A percentile compares a stretch with the other conserved stretches of the same genome.
phyloP scores from a whole-genome alignment of 2,329 filamentous ascomycete species.

The Apiospora phragmitis region DNA sequence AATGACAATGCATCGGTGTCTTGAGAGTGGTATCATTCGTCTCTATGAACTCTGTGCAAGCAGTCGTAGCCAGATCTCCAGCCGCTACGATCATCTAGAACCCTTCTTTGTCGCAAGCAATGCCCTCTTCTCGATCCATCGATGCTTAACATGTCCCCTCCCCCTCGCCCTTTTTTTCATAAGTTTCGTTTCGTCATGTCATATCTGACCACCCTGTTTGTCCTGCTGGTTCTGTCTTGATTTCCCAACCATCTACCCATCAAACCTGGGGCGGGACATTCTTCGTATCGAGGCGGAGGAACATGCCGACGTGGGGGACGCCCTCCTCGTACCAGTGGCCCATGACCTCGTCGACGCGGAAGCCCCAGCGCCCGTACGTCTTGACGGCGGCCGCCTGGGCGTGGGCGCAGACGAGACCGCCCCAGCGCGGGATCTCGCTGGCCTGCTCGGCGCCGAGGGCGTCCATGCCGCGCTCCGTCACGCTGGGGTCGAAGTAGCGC shows the following conservation, averaged over 20 bases:
- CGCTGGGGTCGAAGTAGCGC: conserved; percentile 52
- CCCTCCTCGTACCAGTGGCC: conserved; percentile 82
- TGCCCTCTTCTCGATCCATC: neutral
- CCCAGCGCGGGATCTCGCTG: conserved; percentile 60
- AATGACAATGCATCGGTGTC: neutral
- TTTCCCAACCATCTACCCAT: neutral
- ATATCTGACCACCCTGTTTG: neutral
- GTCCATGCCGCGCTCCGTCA: conserved; percentile 45
- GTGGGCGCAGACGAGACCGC: conserved; percentile 76
- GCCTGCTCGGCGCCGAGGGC: conserved; percentile 40
- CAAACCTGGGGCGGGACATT: neutral
- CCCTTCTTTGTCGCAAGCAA: neutral
- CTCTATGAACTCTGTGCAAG: neutral
- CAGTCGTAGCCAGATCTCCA: neutral
- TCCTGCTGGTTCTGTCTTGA: neutral
- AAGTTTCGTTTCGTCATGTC: neutral
- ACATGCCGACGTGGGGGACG: conserved; percentile 87
- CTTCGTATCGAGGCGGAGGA: conserved; percentile 44
- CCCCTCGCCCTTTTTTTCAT: neutral
- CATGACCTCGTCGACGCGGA: conserved; percentile 70
- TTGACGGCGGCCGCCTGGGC: conserved; percentile 67
- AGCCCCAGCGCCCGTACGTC: conserved; percentile 73
- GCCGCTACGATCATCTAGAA: neutral
- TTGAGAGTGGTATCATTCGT: neutral
- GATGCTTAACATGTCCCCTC: neutral